phyloP scores from a whole-genome alignment of 2,329 filamentous ascomycete species.

The Penicillium sp. region DNA sequence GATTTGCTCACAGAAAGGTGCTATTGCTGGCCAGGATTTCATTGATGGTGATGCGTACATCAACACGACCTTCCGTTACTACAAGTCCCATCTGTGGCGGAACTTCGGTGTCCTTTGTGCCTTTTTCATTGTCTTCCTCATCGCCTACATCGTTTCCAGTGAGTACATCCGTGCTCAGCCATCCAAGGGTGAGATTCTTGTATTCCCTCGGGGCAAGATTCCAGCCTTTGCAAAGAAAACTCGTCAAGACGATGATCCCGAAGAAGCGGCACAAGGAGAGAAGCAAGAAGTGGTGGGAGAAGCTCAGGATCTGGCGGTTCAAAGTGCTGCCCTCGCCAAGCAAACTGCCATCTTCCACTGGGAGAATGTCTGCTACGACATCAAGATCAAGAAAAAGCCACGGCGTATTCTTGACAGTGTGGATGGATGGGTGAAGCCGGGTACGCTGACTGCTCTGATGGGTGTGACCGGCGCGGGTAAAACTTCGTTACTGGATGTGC shows the following conservation, averaged over 20 bases:
- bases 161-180: conserved; percentile 68
- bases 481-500: conserved; percentile 82
- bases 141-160: conserved; percentile 66
- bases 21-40: conserved; percentile 58
- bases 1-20: conserved; percentile 65
- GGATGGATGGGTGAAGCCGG: conserved; percentile 91
- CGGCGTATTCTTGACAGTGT: conserved; percentile 81
- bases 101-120: conserved; percentile 72
- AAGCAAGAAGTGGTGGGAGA: conserved; percentile 66
- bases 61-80: conserved; percentile 61
- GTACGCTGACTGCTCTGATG: conserved; percentile 87
- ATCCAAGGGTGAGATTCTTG: conserved; percentile 75
- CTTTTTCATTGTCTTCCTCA: conserved; percentile 65
- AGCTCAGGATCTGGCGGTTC: conserved; percentile 62
- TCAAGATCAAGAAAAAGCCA: conserved; percentile 75
- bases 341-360: conserved; percentile 80
- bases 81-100: conserved; percentile 64
- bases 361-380: conserved; percentile 81
- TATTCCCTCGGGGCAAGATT: conserved; percentile 73
- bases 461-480: conserved; percentile 89
- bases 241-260: conserved; percentile 32
- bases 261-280: conserved; percentile 30
- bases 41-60: conserved; percentile 68
- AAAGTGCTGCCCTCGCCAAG: conserved; percentile 66
- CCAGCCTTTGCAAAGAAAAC: conserved; percentile 50